phyloP scores from a whole-genome alignment of 2,329 filamentous ascomycete species.

The Lecanicillium sp. region DNA sequence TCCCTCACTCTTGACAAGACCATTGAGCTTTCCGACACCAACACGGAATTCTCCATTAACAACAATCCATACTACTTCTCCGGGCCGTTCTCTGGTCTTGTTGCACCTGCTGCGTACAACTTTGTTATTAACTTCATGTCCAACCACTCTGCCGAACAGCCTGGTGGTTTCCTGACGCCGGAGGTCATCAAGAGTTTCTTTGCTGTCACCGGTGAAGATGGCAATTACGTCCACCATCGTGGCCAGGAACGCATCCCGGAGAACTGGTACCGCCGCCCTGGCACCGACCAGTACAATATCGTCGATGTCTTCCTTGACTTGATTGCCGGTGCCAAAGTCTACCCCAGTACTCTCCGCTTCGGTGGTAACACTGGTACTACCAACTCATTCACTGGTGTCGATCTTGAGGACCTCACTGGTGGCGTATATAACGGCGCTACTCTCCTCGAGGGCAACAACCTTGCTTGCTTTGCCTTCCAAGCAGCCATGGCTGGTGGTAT shows the following conservation, averaged over 20 bases:
- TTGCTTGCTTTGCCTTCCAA: slow-evolving; percentile 30
- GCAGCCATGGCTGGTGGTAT: slow-evolving; percentile 14
- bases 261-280: slow-evolving; percentile 39
- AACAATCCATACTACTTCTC: slow-evolving; percentile 6
- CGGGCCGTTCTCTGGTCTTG: not conserved
- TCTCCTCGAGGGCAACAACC: slow-evolving; percentile 38
- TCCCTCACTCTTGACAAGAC: not conserved
- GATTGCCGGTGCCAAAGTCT: slow-evolving; percentile 24
- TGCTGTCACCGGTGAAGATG: slow-evolving; percentile 29
- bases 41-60: not conserved
- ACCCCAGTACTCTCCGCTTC: slow-evolving; percentile 35
- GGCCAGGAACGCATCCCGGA: slow-evolving; percentile 44
- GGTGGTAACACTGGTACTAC: slow-evolving; percentile 44
- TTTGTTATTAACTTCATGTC: slow-evolving; percentile 3
- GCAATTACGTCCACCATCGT: slow-evolving; percentile 25
- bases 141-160: slow-evolving; percentile 3
- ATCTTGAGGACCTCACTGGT: slow-evolving; percentile 31
- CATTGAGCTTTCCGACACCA: not conserved
- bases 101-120: slow-evolving; percentile 3
- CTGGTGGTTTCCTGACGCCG: slow-evolving; percentile 15
- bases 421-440: slow-evolving; percentile 33
- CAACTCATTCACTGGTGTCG: slow-evolving; percentile 41
- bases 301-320: slow-evolving; percentile 31
- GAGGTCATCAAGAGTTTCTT: slow-evolving; percentile 37
- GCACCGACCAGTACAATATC: slow-evolving; percentile 32